Percentiles rank a stretch among this genome's conserved stretches.
These are phyloP conservation scores for Achaetomiella virescens DNA, from an alignment of 495 filamentous ascomycete species.

Conservation along the genomic window DNA sequence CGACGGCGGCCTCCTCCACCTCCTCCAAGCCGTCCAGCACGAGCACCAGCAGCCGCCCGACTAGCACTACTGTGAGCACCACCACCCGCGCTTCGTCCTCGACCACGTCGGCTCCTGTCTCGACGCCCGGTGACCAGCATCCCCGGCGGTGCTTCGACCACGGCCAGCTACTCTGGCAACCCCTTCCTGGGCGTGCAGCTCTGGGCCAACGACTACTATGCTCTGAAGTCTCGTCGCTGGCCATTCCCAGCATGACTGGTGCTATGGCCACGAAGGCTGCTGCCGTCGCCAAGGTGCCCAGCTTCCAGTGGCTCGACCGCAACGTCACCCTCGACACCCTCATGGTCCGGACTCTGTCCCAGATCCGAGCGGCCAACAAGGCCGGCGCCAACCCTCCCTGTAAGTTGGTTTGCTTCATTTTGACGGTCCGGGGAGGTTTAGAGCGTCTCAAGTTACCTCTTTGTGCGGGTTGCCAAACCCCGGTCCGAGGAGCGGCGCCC, in stretches of 20 bases:
- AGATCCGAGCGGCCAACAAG: conserved; percentile 52
- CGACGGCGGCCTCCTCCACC: conserved; percentile 7
- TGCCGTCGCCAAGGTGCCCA: conserved; percentile 59
- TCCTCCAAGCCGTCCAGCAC: conserved; percentile 1
- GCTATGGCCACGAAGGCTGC: conserved; percentile 42
- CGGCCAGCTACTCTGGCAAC: conserved; percentile 42
- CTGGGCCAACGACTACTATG: conserved; percentile 54
- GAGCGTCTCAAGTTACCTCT: too few relatives aligned
- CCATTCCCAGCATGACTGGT: conserved; percentile 43
- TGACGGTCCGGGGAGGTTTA: too few relatives aligned
- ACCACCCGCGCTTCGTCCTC: background rate
- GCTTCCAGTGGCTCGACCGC: conserved; percentile 64
- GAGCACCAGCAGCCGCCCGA: conserved; percentile 8
- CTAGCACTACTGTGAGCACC: conserved; percentile 10
- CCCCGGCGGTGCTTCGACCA: conserved; percentile 15
- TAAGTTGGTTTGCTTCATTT: background rate
- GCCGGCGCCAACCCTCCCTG: conserved; percentile 40
- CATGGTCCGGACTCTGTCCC: conserved; percentile 42
- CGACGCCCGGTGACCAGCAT: conserved; percentile 4
- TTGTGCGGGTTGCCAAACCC: too few relatives aligned
- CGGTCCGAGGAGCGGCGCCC: too few relatives aligned
- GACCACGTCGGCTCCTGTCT: conserved; percentile 1
- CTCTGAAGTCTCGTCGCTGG: conserved; percentile 48
- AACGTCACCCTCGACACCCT: conserved; percentile 55
- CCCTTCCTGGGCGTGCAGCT: conserved; percentile 48